These are phyloP conservation scores for Royoungia palumana DNA, from an alignment of 768 basidiomycete genomes.

Conservation along the genomic window DNA sequence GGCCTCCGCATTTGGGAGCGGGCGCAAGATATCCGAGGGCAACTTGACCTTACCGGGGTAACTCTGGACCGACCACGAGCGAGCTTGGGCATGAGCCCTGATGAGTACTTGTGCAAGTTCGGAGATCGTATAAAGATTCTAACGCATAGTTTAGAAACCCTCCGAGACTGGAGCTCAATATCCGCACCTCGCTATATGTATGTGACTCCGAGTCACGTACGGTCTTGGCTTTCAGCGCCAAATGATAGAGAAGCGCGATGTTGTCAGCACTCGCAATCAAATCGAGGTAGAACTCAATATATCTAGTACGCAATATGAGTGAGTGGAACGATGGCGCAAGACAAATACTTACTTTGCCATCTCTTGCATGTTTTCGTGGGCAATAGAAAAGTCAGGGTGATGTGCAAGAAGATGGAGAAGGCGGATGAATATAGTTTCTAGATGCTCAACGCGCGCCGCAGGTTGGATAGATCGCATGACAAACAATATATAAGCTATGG, in stretches of 20 bases:
- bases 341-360: slow-evolving; percentile 67
- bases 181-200: slow-evolving; percentile 61
- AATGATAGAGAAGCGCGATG: slow-evolving; percentile 75
- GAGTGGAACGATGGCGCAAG: neutral
- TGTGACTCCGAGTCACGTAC: slow-evolving; percentile 76
- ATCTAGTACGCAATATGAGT: slow-evolving; percentile 45
- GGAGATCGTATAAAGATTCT: slow-evolving; percentile 86
- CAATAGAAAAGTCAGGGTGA: slow-evolving; percentile 84
- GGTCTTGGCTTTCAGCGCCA: slow-evolving; percentile 81
- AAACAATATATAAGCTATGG: slow-evolving; percentile 52
- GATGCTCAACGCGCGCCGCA: slow-evolving; percentile 59
- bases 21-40: slow-evolving; percentile 77
- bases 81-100: slow-evolving; percentile 54
- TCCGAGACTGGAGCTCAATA: neutral
- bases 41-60: slow-evolving; percentile 80
- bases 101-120: slow-evolving; percentile 90
- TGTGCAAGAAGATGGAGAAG: slow-evolving; percentile 86
- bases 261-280: slow-evolving; percentile 77
- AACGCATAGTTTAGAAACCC: neutral
- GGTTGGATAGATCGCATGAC: slow-evolving; percentile 44
- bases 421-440: slow-evolving; percentile 84
- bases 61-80: slow-evolving; percentile 73
- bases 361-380: slow-evolving; percentile 66
- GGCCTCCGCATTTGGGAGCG: slow-evolving; percentile 63
- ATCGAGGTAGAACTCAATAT: slow-evolving; percentile 85